phyloP scores from a whole-genome alignment of 805 yeast genomes.

The Tetrapisispora taiwanensis region DNA sequence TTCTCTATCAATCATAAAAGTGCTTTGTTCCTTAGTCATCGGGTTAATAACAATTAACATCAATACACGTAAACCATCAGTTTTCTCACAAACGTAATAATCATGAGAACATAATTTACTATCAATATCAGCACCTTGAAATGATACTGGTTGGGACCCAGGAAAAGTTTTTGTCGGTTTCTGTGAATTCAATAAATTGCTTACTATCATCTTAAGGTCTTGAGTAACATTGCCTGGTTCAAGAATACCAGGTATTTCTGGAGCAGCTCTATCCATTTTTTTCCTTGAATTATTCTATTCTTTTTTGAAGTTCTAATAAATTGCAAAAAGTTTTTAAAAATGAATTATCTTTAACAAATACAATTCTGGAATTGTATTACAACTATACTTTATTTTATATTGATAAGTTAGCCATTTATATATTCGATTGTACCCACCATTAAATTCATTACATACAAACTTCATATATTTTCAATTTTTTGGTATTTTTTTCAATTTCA shows the following conservation, averaged over 20 bases:
- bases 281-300: neutral
- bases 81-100: constrained; percentile 90
- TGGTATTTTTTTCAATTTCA: too few relatives aligned
- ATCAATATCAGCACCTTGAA: constrained; percentile 60
- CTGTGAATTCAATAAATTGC: constrained; percentile 47
- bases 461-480: too few relatives aligned
- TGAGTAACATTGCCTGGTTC: constrained; percentile 65
- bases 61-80: constrained; percentile 85
- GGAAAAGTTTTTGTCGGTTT: constrained; percentile 50
- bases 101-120: constrained; percentile 58
- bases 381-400: too few relatives aligned
- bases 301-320: too few relatives aligned
- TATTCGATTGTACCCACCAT: too few relatives aligned
- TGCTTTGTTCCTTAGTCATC: constrained; percentile 74
- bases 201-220: constrained; percentile 58
- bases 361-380: too few relatives aligned
- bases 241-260: constrained; percentile 75
- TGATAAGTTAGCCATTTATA: too few relatives aligned
- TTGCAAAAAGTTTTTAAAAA: too few relatives aligned
- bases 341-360: too few relatives aligned
- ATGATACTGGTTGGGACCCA: constrained; percentile 93
- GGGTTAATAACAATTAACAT: constrained; percentile 54
- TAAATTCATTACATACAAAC: too few relatives aligned
- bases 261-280: constrained; percentile 43
- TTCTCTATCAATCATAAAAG: constrained; percentile 79